Evolutionary conservation across 441 rosid species (phyloP), one percentile per base, ranked within the genome.

Genomic region (Gossypium schwendimanii): DNA sequence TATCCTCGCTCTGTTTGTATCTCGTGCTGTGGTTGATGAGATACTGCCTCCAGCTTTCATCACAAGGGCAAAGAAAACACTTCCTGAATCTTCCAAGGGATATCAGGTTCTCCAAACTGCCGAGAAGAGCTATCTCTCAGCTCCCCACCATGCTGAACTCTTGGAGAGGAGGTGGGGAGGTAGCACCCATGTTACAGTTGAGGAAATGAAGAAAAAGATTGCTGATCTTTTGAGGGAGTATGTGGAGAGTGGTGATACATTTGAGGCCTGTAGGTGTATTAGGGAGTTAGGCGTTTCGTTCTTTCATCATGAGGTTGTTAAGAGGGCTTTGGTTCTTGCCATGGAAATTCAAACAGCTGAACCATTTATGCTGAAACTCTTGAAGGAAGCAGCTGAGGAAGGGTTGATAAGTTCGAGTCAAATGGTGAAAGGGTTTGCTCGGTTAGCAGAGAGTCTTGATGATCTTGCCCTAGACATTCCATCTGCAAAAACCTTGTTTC

Each of bases 141-240:
- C 99, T 52, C 98, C 99, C 3, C 99, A 95, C 80, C 99, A 95
- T 63, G 99, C 99, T 2, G 99, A 95, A 69, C 92, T 93, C 81
- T 84, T 95, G 78, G 98, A 93, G 85, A 91, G 91, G 85, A 91
- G 82, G 80, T 95, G 99, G 98, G 99, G 99, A 62, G 99, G 99
- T 64, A 87, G 95, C 72, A 95, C 97, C 50, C 99, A 87, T 78
- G 73, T 88, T 69, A 88, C 99, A 24, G 99, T 88, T 39, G 98
- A 90, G 77, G 97, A 93, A 84, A 93, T 92, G 69, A 95, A 95
- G 94, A 91, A 84, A 77, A 95, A 89, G 85, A 95, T 95, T 71
- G 82, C 87, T 47, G 92, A 85, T 66, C 81, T 95, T 47, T 83
- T 95, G 84, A 88, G 87, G 87, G 99, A 95, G 60, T 95, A 90